Base-by-base conservation (phyloP, 768 basidiomycete species). In the Kwoniella bestiolae region DNA sequence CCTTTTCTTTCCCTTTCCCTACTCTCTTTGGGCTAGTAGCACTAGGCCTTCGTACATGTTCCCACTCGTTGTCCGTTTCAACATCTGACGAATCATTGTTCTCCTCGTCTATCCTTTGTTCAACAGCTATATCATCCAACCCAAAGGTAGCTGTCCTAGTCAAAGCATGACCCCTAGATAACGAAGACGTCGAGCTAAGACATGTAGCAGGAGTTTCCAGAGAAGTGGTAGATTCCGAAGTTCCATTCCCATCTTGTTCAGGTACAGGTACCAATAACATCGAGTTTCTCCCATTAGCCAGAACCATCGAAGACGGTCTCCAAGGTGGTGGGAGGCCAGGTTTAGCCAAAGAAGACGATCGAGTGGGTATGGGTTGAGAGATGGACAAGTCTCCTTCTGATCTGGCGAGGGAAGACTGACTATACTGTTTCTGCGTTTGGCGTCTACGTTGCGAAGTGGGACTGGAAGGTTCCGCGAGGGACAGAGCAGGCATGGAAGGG, bases 241-340 rank as follows among this genome's bases (percentile, higher is more conserved):
- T 52, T 28, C 32, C 8, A 29, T 26, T 46, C 2, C 3, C 45
- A 21, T 64, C 56, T 28, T 41, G 45, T 5, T 34, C 63, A n/a
- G 56, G 55, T n/a, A n/a, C n/a, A 14, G 29, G 35, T 14, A 58
- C 44, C 18, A 53, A 29, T 12, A 51, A 28, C 38, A 41, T 41
- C 49, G 56, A 53, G 4, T 59, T 57, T 9, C 31, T n/a, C 26
- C 51, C 47, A 23, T 21, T 49, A 16, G 28, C 18, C n/a, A 56
- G 8, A 3, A 52, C 3, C 21, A 65, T 21, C 5, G 57, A 58
- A 1, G 35, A 25, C 23, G 65, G 65, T 23, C 65, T 31, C 65
- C 65, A 61, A 46, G 65, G 65, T 31, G 65, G 65, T 50, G n/a
- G 50, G 12, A 56, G 52, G 18, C 65, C 59, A 31, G 32, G 64